Percentiles rank a stretch among this genome's conserved stretches.
phyloP scores from a whole-genome alignment of 352 stramenopile genomes.

The Phytophthora megakarya region DNA sequence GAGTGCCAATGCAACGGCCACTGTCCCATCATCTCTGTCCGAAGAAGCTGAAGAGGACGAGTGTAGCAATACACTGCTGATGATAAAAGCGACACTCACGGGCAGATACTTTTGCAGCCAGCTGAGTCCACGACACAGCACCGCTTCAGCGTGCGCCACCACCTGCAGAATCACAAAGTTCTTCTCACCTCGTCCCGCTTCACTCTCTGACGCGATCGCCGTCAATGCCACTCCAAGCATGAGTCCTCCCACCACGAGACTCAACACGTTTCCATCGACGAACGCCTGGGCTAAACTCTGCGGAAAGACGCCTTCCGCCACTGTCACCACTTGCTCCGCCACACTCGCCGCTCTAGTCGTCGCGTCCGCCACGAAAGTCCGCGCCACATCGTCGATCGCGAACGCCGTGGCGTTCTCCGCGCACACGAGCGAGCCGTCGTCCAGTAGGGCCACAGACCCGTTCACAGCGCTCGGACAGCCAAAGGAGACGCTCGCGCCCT shows the following conservation, averaged over 20 bases:
- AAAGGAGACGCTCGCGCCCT: conserved; percentile 26
- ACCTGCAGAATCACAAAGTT: conserved; percentile 54
- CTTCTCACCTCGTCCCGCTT: conserved; percentile 8
- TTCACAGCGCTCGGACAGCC: conserved; percentile 27
- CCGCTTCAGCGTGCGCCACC: conserved; percentile 45
- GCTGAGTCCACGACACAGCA: conserved; percentile 46
- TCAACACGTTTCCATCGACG: conserved; percentile 41
- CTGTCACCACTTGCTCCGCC: conserved; percentile 32
- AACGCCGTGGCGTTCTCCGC: conserved; percentile 51
- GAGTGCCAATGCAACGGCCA: conserved; percentile 46
- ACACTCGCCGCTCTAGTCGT: conserved; percentile 24
- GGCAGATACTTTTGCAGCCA: conserved; percentile 47
- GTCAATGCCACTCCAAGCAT: conserved; percentile 40
- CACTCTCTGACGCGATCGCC: conserved; percentile 17
- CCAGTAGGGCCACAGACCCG: conserved; percentile 40
- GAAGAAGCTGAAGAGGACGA: conserved; percentile 3
- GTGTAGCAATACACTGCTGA: conserved; percentile 47
- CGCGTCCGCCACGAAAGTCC: conserved; percentile 28
- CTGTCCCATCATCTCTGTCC: conserved; percentile 6
- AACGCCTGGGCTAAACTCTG: conserved; percentile 34
- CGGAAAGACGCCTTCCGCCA: conserved; percentile 42
- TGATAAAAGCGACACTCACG: conserved; percentile 49
- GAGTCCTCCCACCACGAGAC: conserved; percentile 40
- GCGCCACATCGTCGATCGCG: conserved; percentile 53
- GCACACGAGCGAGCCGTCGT: conserved; percentile 43